phyloP scores from a whole-genome alignment of 2,329 filamentous ascomycete genomes.

The Exophiala sideris region DNA sequence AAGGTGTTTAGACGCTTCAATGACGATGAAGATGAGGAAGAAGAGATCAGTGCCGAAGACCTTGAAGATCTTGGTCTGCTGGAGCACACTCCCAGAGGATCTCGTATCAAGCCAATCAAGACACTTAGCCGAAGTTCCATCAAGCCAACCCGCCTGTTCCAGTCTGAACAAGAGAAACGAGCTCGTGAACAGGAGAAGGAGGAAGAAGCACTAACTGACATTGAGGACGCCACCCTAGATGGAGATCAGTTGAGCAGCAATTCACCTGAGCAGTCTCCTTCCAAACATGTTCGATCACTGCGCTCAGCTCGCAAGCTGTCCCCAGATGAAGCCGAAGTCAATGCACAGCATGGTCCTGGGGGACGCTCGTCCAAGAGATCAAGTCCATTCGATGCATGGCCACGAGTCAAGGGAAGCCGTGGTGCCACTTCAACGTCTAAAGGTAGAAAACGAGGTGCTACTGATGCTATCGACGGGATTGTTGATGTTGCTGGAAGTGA shows the following conservation, averaged over 20 bases:
- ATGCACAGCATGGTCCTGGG: background rate
- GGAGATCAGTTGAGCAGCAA: background rate
- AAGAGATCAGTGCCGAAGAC: conserved; percentile 41
- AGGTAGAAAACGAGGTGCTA: conserved; percentile 23
- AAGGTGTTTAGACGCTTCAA: conserved; percentile 58
- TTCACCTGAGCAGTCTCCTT: background rate
- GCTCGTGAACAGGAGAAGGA: conserved; percentile 42
- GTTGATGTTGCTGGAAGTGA: background rate
- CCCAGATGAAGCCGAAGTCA: background rate
- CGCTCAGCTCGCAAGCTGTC: conserved; percentile 11
- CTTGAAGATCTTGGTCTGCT: conserved; percentile 42
- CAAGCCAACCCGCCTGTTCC: conserved; percentile 60
- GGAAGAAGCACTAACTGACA: conserved; percentile 55
- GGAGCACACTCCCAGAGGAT: conserved; percentile 38
- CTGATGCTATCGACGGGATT: conserved; percentile 12
- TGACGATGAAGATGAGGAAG: conserved; percentile 39
- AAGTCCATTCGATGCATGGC: conserved; percentile 30
- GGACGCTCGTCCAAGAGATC: conserved; percentile 7
- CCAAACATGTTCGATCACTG: conserved; percentile 13
- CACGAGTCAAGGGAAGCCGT: conserved; percentile 23
- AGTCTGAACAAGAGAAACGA: conserved; percentile 43
- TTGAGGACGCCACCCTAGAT: conserved; percentile 40
- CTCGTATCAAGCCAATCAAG: conserved; percentile 35
- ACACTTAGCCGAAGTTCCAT: conserved; percentile 57
- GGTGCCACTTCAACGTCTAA: conserved; percentile 9